Base-by-base conservation (phyloP, 179 eudicot genomes). In the Heliamphora pulchella region DNA sequence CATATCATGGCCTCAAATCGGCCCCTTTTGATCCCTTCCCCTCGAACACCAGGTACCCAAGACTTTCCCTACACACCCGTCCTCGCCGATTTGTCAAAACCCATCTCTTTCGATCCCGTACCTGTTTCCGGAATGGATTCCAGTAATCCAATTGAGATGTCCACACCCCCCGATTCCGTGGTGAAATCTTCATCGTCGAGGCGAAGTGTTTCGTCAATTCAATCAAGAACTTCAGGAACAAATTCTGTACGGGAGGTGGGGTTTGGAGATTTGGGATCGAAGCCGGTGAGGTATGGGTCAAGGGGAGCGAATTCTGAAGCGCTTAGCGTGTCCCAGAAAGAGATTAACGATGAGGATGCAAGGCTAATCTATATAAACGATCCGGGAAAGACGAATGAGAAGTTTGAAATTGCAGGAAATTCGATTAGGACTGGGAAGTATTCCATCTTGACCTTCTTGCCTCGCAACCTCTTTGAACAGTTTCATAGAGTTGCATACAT, bases 401-500 rank as follows among this genome's bases (percentile, higher is more conserved):
- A 80, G 84, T 90, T 89, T 85, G 93, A 92, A 78, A 91, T 96
- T 78, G 77, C 91, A 3, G 94, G 94, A 6, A 96, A 96, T 85
- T 90, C 97, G 13, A 87, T 94, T 66, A 92, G 91, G 82, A 96
- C 99, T 43, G 82, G 89, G 0, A 96, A 96, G 79, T 96, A 96
- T 86, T 89, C 98, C 2, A 8, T 90, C 53, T 46, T 96, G 20
- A 89, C 98, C 31, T 96, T 96, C 89, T 79, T 96, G 87, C 99
- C 99, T 9, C 80, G 93, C 48, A 96, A 96, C 82, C 80, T 96
- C 47, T 96, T 94, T 85, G 99, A 96, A 83, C 99, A 96, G 88
- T 96, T 96, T 79, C 99, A 91, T 75, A 89, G 99, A 84, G 92
- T 96, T 75, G 99, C 99, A 0, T 96, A 96, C 75, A 62, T 96